A percentile compares a stretch with the other conserved stretches of the same genome.
Conservation (phyloP, 208 protist genomes). For the Crithidia acanthocephali region DNA sequence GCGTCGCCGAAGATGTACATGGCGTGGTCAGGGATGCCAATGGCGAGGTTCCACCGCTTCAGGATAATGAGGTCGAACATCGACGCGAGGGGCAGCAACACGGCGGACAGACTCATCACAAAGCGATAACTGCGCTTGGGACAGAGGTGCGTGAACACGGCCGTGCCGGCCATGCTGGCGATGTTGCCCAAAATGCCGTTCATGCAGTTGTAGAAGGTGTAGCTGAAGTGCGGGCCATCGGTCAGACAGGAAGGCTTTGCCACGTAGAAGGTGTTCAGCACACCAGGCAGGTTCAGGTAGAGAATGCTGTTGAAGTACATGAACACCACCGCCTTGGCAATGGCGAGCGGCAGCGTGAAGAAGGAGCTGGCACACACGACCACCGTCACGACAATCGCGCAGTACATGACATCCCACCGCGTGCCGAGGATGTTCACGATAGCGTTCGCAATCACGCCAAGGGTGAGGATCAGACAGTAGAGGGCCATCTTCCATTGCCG, state of each 20-base stretch:
- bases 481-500: constrained; percentile 22
- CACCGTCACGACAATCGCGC: constrained; percentile 11
- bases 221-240: constrained; percentile 59
- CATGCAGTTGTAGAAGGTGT: constrained; percentile 63
- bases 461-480: constrained; percentile 34
- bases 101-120: constrained; percentile 52
- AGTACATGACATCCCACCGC: constrained; percentile 24
- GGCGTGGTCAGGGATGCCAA: constrained; percentile 52
- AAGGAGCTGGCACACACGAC: constrained; percentile 27
- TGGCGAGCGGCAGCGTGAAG: constrained; percentile 34
- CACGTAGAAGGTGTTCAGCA: constrained; percentile 57
- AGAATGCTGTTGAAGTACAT: constrained; percentile 37
- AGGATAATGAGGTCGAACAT: constrained; percentile 72
- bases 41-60: constrained; percentile 65
- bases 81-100: constrained; percentile 46
- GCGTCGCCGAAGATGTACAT: constrained; percentile 73
- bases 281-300: constrained; percentile 55
- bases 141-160: constrained; percentile 61
- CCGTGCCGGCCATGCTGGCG: constrained; percentile 44
- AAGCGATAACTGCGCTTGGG: constrained; percentile 50
- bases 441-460: constrained; percentile 24
- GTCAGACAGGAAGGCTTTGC: constrained; percentile 44
- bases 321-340: constrained; percentile 44
- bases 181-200: constrained; percentile 40
- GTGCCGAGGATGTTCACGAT: constrained; percentile 28